phyloP scores from a whole-genome alignment of 2,329 filamentous ascomycete species.

The Lecanicillium sp. region DNA sequence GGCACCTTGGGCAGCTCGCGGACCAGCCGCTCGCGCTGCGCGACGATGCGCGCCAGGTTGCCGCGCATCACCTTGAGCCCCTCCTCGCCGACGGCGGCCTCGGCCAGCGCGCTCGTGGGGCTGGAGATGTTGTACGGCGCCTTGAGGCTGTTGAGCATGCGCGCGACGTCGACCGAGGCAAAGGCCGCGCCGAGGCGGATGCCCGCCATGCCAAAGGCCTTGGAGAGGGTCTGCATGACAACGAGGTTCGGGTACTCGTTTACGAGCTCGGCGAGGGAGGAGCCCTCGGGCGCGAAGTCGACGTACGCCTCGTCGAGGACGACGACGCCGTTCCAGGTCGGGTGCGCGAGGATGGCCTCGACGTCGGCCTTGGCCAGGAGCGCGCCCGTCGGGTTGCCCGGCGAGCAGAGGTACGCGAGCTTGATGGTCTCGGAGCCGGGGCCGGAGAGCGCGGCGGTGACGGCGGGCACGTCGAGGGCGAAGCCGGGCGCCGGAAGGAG shows the following conservation, averaged over 20 bases:
- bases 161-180: constrained; percentile 65
- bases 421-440: constrained; percentile 59
- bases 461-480: constrained; percentile 62
- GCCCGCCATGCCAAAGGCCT: constrained; percentile 92
- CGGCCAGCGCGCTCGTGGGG: constrained; percentile 76
- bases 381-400: constrained; percentile 87
- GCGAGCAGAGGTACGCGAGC: constrained; percentile 86
- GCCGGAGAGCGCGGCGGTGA: constrained; percentile 57
- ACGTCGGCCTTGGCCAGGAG: constrained; percentile 72
- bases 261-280: constrained; percentile 87
- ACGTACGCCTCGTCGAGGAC: constrained; percentile 94
- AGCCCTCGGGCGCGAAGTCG: constrained; percentile 73
- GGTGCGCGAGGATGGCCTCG: constrained; percentile 68
- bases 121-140: constrained; percentile 94
- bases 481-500: constrained; percentile 68
- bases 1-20: constrained; percentile 65
- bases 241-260: constrained; percentile 90
- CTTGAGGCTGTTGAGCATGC: constrained; percentile 83
- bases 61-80: constrained; percentile 68
- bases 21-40: constrained; percentile 72
- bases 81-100: constrained; percentile 58
- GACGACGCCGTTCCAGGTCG: constrained; percentile 91
- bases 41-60: constrained; percentile 64
- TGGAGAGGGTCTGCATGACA: constrained; percentile 97
- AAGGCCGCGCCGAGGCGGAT: constrained; percentile 88